Base-by-base conservation (phyloP, 106 monocot species). In the Amphibolis antarctica region DNA sequence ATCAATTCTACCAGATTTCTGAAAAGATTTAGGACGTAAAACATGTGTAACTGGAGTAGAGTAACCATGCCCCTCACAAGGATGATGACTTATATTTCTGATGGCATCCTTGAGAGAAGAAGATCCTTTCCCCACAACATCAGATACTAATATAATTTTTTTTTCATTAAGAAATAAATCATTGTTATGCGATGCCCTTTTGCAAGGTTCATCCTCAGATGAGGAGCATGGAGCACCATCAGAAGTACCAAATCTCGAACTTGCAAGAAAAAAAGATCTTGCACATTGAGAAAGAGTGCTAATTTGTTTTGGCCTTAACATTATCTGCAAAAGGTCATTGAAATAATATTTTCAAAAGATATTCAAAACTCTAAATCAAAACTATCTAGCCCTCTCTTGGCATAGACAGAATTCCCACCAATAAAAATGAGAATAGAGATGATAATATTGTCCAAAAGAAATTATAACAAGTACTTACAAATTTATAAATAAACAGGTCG, bases 231-330 rank as follows among this genome's bases (percentile, higher is more conserved):
- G 53, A 46, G 84, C 80, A 13, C 74, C 86, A 76, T 94, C 94
- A 24, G 76, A 59, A 63, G 65, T 81, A 26, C 80, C 66, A 64
- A 74, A 72, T 65, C 70, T 77, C 36, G 90, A 62, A 52, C 83
- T 81, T 66, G 70, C 80, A 54, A 86, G 70, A 67, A 84, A 80
- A 68, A 96, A 90, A 47, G 86, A 78, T 48, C 90, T 76, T 28
- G 96, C 86, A 78, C 80, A 82, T 36, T 96, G 86, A 1, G 96
- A 90, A 68, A 96, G 63, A 21, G 83, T 75, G 42, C 82, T 68
- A 55, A 96, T 68, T 66, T 90, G 89, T 71, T 96, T 96, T 65
- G 96, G 47, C 63, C 86, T 83, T 67, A 96, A 75, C 96, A 96
- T 96, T 61, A 53, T 81, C 73, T 76, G 72, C 64, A 67, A 66